These are phyloP conservation scores for Aschersonia sp. DNA, from an alignment of 2,329 filamentous ascomycete species.

Conservation along the genomic window DNA sequence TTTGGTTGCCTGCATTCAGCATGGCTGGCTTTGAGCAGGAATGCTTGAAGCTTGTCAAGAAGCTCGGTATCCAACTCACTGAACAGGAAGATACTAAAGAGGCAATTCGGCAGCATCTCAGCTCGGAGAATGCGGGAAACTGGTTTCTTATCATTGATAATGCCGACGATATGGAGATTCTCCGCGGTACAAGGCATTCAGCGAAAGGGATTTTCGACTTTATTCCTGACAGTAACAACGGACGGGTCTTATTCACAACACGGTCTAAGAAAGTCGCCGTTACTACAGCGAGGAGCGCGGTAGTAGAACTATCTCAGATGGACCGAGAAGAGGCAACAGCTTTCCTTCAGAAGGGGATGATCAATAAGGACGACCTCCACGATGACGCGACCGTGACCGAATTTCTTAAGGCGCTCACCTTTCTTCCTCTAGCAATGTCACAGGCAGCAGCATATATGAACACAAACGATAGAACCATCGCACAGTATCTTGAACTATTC, in stretches of 20 bases:
- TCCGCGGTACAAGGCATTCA: neutral
- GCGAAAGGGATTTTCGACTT: neutral
- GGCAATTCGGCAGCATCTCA: neutral
- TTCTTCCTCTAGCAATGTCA: neutral
- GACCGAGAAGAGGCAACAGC: neutral
- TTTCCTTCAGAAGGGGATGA: neutral
- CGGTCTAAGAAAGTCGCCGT: neutral
- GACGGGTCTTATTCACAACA: neutral
- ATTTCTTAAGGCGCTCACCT: neutral
- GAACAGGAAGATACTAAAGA: no score
- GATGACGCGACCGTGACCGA: neutral
- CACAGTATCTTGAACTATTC: neutral
- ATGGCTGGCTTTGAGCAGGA: no score
- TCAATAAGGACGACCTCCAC: neutral
- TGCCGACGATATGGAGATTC: conserved; percentile 1
- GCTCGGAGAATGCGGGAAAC: neutral
- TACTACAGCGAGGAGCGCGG: neutral
- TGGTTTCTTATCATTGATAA: conserved; percentile 2
- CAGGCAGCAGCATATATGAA: neutral
- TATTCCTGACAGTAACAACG: neutral
- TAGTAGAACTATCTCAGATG: neutral
- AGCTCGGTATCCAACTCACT: no score
- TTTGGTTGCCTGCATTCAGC: no score
- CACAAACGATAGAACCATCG: neutral
- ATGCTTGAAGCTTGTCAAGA: no score